Evolutionary conservation across 306 rosid species (phyloP), one percentile per base, ranked within the genome.

Genomic region (Prinsepia uniflora): DNA sequence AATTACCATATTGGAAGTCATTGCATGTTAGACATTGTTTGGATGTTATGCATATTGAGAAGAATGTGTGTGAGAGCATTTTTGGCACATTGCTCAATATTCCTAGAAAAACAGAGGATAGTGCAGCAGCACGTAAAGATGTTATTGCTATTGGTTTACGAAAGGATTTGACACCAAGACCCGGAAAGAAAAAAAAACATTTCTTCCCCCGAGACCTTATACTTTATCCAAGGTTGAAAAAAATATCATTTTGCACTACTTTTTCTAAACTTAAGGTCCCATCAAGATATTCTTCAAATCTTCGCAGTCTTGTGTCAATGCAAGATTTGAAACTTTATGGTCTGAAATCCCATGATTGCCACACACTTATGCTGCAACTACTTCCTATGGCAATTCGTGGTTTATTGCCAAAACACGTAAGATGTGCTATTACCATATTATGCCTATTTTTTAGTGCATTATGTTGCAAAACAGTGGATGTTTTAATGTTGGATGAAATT

Each of bases 21-120:
- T 20, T 63, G 8, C 9, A 65, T 65, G 56, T 65, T 20, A 0
- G 70, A 1, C 55, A 65, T 46, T 46, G 55, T 45, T 46, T 46
- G 10, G 70, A 46, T 20, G 56, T 65, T 7, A 65, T 65, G 70
- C 70, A 65, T 46, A 65, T 65, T 63, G 49, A 44, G 13, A 65
- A 65, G 11, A 65, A 65, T 45, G 55, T 44, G 3, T 65, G 70
- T 19, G 53, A 44, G 56, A 65, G 53, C 3, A 46, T 65, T 0
- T 1, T 45, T 46, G 70, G 56, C 5, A 67, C 56, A 45, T 34
- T 46, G 7, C 70, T 45, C 5, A 22, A 65, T n/a, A 65, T 65
- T 14, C 55, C 70, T 12, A 41, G 70, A 46, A 65, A 65, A 46
- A 66, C 43, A 8, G 22, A 57, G 10, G 41, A 66, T 46, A 43